Evolutionary conservation across 305 asterid genomes (phyloP).

Genomic region (Fraxinus dipetala): DNA sequence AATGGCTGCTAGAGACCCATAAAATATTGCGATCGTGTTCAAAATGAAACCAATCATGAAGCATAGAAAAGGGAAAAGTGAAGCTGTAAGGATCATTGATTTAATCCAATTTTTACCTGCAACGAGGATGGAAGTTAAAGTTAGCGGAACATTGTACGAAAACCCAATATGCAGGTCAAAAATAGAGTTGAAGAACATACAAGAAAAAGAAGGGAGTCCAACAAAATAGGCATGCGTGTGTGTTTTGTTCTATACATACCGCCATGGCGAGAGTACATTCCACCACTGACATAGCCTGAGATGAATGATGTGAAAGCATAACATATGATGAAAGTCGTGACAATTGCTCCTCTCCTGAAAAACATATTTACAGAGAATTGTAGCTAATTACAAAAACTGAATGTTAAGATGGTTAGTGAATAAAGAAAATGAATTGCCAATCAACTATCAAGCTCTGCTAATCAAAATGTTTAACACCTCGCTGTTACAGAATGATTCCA

Average conservation of each 20-base stretch:
- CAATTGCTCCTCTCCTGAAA: slow-evolving; percentile 56
- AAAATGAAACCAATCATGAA: slow-evolving; percentile 48
- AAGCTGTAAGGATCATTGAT: slow-evolving; percentile 51
- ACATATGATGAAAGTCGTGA: slow-evolving; percentile 53
- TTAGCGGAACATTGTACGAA: neutral
- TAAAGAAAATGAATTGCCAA: neutral
- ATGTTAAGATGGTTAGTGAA: neutral
- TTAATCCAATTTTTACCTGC: slow-evolving; percentile 57
- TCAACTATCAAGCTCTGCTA: neutral
- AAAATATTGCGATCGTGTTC: slow-evolving; percentile 54
- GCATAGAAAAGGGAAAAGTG: slow-evolving; percentile 57
- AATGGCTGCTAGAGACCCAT: slow-evolving; percentile 61
- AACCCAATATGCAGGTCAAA: neutral
- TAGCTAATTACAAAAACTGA: neutral
- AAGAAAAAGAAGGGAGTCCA: neutral
- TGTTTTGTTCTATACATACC: slow-evolving; percentile 31
- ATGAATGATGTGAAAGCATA: slow-evolving; percentile 56
- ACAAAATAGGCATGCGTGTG: neutral
- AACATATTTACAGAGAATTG: neutral
- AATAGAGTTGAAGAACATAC: neutral
- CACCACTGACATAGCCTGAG: slow-evolving; percentile 59
- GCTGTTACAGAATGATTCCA: neutral
- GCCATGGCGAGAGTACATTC: slow-evolving; percentile 60
- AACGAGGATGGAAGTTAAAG: neutral
- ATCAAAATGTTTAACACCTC: neutral